These are phyloP conservation scores for Lasiosphaeria ovina DNA, from an alignment of 495 filamentous ascomycete genomes.

Conservation along the genomic window DNA sequence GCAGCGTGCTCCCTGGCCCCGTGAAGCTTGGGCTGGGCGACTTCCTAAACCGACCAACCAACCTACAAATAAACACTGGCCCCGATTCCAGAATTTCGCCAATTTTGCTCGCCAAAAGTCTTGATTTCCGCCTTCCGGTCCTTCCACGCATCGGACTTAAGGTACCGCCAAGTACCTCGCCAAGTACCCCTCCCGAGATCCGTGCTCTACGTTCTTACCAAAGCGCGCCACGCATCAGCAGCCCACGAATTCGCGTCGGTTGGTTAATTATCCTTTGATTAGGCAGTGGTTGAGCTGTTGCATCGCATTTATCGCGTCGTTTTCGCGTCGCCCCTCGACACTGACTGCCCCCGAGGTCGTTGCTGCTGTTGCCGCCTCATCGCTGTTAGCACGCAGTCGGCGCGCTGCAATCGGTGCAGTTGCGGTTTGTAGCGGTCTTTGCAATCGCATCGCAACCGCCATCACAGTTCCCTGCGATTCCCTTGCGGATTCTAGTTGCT, in stretches of 20 bases:
- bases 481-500: background rate
- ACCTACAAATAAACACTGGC: constrained; percentile 45
- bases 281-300: background rate
- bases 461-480: background rate
- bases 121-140: constrained; percentile 13
- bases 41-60: constrained; percentile 22
- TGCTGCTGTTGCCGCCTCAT: background rate
- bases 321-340: constrained; percentile 25
- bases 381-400: constrained; percentile 2
- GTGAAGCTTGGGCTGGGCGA: constrained; percentile 28
- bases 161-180: constrained; percentile 15
- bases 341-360: too few relatives aligned
- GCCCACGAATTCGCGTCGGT: constrained; percentile 5
- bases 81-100: constrained; percentile 40
- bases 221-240: constrained; percentile 13
- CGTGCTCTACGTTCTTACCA: constrained; percentile 3
- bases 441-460: constrained; percentile 6
- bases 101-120: constrained; percentile 30
- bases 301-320: constrained; percentile 26
- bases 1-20: constrained; percentile 22
- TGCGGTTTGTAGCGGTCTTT: constrained; percentile 5
- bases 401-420: background rate
- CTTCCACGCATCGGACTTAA: constrained; percentile 8
- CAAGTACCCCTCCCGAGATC: constrained; percentile 1
- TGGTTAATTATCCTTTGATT: constrained; percentile 19